Base-by-base conservation (phyloP, 2,329 filamentous ascomycete genomes). In the Cordyceps fumosorosea region DNA sequence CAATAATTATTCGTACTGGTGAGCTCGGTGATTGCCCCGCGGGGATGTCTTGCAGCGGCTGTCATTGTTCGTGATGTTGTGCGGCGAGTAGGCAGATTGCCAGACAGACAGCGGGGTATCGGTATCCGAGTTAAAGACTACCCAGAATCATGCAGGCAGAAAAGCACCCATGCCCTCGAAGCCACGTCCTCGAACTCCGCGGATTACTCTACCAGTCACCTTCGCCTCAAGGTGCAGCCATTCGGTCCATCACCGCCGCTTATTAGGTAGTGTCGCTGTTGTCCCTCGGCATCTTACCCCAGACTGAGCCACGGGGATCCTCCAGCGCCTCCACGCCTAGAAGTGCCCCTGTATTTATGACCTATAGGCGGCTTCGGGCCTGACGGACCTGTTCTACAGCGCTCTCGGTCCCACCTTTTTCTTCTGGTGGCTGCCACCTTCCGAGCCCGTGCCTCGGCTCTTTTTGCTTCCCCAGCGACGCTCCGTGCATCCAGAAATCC, bases 381-480 rank as follows among this genome's bases (percentile, higher is more conserved):
- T 54, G 34, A 37, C 24, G 51, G 16, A 40, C 34, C 34, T 12
- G 5, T 42, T 44, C 16, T 44, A 10, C 52, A 44, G 34, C 34
- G 22, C 40, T 32, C 12, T 1, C 22, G 53, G 44, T 29, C 44
- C 42, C 44, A 57, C 55, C 37, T 1, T 22, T n/a, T 29, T 24
- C 44, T n/a, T 50, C 12, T 44, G 16, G 22, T 29, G 22, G 34
- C 29, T 57, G 20, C 57, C 48, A 37, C 22, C 16, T 47, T 32
- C 48, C 48, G 50, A 60, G 50, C 57, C 34, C 42, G 57, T 62
- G 53, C 56, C 60, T 63, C 64, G 63, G 62, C 59, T 64, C 63
- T 51, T 56, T 56, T 22, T 22, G 16, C 52, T 20, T 37, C 12
- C 52, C 32, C 34, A 47, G 56, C 56, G 56, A 50, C 44, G 47